Evolutionary conservation across 345 rosid species (phyloP), one percentile per base, ranked within the genome.

Genomic region (Citrus medica): DNA sequence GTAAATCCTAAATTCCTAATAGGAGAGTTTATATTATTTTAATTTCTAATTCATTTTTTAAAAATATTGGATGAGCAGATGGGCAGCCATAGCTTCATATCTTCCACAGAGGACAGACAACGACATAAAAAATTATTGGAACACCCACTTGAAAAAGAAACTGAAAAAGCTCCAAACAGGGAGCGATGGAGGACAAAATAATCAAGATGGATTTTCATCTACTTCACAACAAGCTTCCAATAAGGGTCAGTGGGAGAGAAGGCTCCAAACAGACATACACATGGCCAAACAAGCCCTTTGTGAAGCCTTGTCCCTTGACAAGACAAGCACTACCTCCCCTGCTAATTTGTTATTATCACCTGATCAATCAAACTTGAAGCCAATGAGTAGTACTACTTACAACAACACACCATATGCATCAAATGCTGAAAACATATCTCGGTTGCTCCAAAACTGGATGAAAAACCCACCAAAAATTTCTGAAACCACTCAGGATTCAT

Each of bases 61-160:
- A 12, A 46, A 46, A 46, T 13, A 46, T 46, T 3, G 51, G 51
- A 3, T 12, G 17, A 82, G 76, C 84, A 95, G 99, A 86, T 95
- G 99, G 99, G 99, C 99, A 63, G 98, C 99, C 60, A 96, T 96
- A 83, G 99, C 99, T 56, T 94, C 99, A 5, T 94, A 96, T 68
- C 97, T 96, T 84, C 97, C 99, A 32, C 96, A 95, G 78, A 90
- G 98, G 78, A 95, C 99, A 38, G 99, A 95, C 68, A 95, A 95
- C 55, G 99, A 95, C 78, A 91, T 96, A 73, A 94, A 96, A 78
- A 94, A 96, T 77, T 94, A 88, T 48, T 96, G 99, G 98, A 93
- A 95, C 85, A 93, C 97, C 72, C 95, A 93, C 76, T 75, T 95
- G 75, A 95, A 91, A 83, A 93, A 88, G 89, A 95, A 95, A 87